A percentile compares a stretch with the other conserved stretches of the same genome.
These are phyloP conservation scores for Heteromeles arbutifolia DNA, from an alignment of 306 rosid genomes.

Conservation along the genomic window DNA sequence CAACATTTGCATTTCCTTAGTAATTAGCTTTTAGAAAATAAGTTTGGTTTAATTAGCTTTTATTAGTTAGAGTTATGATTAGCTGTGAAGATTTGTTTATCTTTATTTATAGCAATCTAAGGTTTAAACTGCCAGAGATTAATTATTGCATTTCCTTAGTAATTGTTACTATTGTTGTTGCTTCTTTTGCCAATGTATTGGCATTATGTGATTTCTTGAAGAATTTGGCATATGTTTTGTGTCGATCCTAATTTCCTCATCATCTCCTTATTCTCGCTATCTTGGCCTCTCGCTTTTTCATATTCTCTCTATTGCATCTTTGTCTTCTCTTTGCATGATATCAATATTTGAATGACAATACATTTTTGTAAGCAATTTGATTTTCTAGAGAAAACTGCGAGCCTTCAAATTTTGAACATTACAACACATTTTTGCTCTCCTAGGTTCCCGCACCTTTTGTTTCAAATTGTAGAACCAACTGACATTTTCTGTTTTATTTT, in stretches of 20 bases:
- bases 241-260: background rate
- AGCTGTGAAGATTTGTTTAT: background rate
- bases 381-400: background rate
- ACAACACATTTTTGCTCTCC: background rate
- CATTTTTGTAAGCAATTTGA: background rate
- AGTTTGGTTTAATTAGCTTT: background rate
- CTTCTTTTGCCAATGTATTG: background rate
- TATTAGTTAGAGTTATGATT: background rate
- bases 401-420: background rate
- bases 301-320: background rate
- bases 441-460: background rate
- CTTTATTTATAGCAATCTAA: background rate
- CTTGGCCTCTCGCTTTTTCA: background rate
- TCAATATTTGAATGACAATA: background rate
- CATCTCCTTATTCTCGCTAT: background rate
- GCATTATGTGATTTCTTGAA: background rate
- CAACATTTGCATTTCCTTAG: background rate
- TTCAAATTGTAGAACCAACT: background rate
- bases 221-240: background rate
- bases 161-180: background rate
- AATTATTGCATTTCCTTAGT: background rate
- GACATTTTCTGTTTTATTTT: constrained; percentile 12
- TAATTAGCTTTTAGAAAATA: background rate
- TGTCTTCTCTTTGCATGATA: background rate
- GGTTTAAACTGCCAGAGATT: background rate